A percentile compares a stretch with the other conserved stretches of the same genome.
Conservation (phyloP, 805 yeast species). For the Saitoella complicata region DNA sequence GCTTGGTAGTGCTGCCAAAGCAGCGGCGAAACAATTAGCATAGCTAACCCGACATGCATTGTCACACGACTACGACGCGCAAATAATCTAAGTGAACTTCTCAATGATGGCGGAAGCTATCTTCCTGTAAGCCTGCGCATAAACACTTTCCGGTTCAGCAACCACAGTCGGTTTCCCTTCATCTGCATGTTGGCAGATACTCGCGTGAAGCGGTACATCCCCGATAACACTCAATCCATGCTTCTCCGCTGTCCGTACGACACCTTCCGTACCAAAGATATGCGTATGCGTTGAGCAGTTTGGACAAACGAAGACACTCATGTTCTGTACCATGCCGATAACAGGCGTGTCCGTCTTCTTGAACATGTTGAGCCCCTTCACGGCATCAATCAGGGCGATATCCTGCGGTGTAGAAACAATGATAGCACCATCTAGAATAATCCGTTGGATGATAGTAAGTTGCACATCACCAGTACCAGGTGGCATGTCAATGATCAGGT, state of each 20-base stretch:
- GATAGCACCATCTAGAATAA: slow-evolving; percentile 63
- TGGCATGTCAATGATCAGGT: slow-evolving; percentile 67
- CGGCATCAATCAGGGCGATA: slow-evolving; percentile 63
- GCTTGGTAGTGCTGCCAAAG: slow-evolving; percentile 33
- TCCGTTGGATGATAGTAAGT: slow-evolving; percentile 61
- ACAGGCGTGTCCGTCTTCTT: slow-evolving; percentile 54
- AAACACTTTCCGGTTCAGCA: slow-evolving; percentile 23
- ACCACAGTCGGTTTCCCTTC: slow-evolving; percentile 47
- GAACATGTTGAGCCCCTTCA: slow-evolving; percentile 68
- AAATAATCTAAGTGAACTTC: too few relatives aligned
- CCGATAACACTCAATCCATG: slow-evolving; percentile 40
- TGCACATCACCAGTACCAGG: slow-evolving; percentile 89
- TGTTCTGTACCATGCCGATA: slow-evolving; percentile 64
- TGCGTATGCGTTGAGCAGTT: slow-evolving; percentile 59
- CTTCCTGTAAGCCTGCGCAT: slow-evolving; percentile 30
- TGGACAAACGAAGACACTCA: slow-evolving; percentile 65
- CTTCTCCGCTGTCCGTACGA: slow-evolving; percentile 31
- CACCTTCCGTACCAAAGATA: slow-evolving; percentile 56
- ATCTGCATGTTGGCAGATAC: slow-evolving; percentile 47
- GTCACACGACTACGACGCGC: too few relatives aligned
- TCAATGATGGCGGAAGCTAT: slow-evolving; percentile 25
- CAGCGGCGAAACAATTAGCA: slow-evolving; percentile 13
- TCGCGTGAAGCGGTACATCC: slow-evolving; percentile 47
- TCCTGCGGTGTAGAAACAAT: slow-evolving; percentile 81
- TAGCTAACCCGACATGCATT: too few relatives aligned